Evolutionary conservation across 148 eudicot genomes (phyloP), one percentile per base, ranked within the genome.

Genomic region (Persicaria tinctoria): DNA sequence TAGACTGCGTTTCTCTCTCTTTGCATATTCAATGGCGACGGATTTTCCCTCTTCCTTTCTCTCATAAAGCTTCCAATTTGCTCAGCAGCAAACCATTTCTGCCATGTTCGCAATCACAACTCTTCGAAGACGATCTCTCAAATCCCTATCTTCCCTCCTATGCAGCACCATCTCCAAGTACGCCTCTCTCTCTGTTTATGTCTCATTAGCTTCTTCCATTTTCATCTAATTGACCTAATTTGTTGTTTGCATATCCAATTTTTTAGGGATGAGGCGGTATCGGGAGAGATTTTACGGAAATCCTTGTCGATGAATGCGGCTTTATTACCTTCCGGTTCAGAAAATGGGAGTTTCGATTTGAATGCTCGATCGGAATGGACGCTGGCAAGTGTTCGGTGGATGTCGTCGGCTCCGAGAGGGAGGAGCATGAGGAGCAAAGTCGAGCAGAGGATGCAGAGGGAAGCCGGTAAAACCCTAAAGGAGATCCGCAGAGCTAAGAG

Each of bases 341-440:
- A 73, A 70, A 76, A 12, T 46, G 76, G 20, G 6, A 38, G 56
- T 47, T 64, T 77, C 44, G 11, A 59, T 60, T 74, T 78, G 10
- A 76, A 54, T 17, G 78, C 76, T 73, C 59, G 32, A 27, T 76
- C 60, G 49, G 77, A 79, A 73, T 57, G 44, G 44, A 60, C 76
- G 14, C 81, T 78, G 74, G 93, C 86, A 51, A 68, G 73, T 38
- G 59, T 70, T 71, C 81, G 97, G 27, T 83, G 83, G 83, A 87
- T 92, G 87, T 86, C 93, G 46, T 80, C 91, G 0, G 69, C 85
- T 5, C 70, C 70, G 48, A 84, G 78, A 50, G 86, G 88, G 46
- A 85, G 85, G 81, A 90, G 91, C 77, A 92, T 92, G 92, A 90
- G 97, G 75, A 90, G 99, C 71, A 95, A 81, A 85, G 97, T 95